Base-by-base conservation (phyloP, 345 rosid species). In the Lepidium didymum region DNA sequence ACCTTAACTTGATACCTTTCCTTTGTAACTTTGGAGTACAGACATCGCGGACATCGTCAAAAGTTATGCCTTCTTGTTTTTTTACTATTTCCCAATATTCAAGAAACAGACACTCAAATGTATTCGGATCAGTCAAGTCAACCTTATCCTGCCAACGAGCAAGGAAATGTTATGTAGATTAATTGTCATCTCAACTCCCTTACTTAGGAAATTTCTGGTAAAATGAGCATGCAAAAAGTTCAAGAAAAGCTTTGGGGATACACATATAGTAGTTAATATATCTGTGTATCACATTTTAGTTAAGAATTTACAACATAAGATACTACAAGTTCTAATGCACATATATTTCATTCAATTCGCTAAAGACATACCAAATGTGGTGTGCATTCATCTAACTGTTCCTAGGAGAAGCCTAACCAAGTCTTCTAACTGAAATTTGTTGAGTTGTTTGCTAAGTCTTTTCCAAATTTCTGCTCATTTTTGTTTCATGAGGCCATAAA, bases 21-120 rank as follows among this genome's bases (percentile, higher is more conserved):
- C 12, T 57, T 10, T 2, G 8, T 21, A 67, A 8, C 61, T 65
- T 47, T 56, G 81, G 77, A 46, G 46, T n/a, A 33, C 38, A 31
- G 31, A 80, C 79, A 66, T 81, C 81, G 0, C 47, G 43, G 41
- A 82, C 80, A 68, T 82, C 83, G 0, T 69, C 84, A 63, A 73
- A 72, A 40, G 66, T 77, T 72, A 84, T 23, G 9, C 25, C 70
- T 68, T 84, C 84, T 63, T 60, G 12, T 7, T 67, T 68, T 56
- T 78, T 80, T 8, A 80, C 57, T 52, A 84, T 67, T 40, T 77
- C 77, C 83, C 84, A 77, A 42, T 82, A 85, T 51, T 79, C 86
- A 49, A 62, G 69, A 77, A 82, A 80, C 62, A 80, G 77, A 57
- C 79, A 67, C 67, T 82, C 85, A 7, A 27, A 46, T 5, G 85